A percentile compares a stretch with the other conserved stretches of the same genome.
These are phyloP conservation scores for Kodamaea kakaduensis DNA, from an alignment of 805 yeast genomes.

Conservation along the genomic window DNA sequence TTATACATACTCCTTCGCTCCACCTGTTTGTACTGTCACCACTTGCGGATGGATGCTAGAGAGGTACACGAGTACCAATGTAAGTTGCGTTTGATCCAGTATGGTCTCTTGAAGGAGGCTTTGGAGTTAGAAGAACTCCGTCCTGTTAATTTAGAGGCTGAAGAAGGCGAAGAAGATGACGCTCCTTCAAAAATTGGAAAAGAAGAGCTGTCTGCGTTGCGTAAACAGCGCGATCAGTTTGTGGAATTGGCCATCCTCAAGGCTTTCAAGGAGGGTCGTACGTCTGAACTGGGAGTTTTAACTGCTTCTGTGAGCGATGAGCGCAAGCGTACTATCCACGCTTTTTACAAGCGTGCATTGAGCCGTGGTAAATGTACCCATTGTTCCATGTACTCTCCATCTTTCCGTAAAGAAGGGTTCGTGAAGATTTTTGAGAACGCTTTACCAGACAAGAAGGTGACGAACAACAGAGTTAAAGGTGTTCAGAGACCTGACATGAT, in stretches of 20 bases:
- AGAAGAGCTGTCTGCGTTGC: slow-evolving; percentile 42
- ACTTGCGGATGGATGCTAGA: slow-evolving; percentile 61
- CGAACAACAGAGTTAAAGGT: slow-evolving; percentile 82
- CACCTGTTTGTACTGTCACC: slow-evolving; percentile 87
- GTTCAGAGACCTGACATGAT: slow-evolving; percentile 68
- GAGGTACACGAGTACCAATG: slow-evolving; percentile 78
- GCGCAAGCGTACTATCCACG: slow-evolving; percentile 69
- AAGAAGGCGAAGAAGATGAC: slow-evolving; percentile 40
- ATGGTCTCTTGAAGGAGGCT: slow-evolving; percentile 81
- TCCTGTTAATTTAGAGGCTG: slow-evolving; percentile 31
- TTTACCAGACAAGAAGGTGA: slow-evolving; percentile 72
- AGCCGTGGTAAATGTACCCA: slow-evolving; percentile 88
- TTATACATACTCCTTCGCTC: slow-evolving; percentile 79
- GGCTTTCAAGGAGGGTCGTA: slow-evolving; percentile 74
- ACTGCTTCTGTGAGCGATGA: slow-evolving; percentile 87
- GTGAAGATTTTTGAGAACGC: slow-evolving; percentile 89
- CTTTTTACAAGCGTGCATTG: slow-evolving; percentile 68
- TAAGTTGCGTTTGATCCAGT: slow-evolving; percentile 76
- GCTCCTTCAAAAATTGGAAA: slow-evolving; percentile 45
- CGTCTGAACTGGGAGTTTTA: slow-evolving; percentile 60
- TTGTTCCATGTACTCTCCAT: slow-evolving; percentile 93
- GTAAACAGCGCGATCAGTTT: slow-evolving; percentile 58
- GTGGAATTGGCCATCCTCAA: slow-evolving; percentile 67
- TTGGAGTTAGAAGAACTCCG: slow-evolving; percentile 65
- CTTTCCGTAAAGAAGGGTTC: slow-evolving; percentile 91